Evolutionary conservation across 2,329 filamentous ascomycete species (phyloP), one percentile per base, ranked within the genome.

Genomic region (Cryoendolithus antarcticus): DNA sequence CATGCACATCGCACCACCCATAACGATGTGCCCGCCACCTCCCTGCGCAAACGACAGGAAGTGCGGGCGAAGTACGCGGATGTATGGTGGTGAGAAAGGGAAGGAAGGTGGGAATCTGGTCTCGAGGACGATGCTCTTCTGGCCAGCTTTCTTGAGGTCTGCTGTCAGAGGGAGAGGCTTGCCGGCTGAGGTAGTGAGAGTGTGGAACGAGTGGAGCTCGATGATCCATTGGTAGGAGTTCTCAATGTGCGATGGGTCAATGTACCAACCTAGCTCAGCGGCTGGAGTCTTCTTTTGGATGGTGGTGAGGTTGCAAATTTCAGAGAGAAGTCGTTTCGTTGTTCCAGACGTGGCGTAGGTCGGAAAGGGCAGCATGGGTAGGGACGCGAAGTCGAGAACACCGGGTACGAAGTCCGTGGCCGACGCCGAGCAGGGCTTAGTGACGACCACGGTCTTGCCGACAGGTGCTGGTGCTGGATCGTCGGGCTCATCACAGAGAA

Each of bases 151-250:
- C 56, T 78, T 75, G 75, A 94, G 85, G 53, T 94, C 86, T 38
- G 71, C 55, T 0, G 82, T 78, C 1, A 95, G 66, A 1, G 82
- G 83, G 0, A 91, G 67, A 9, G 44, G 47, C 21, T 46, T 43
- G 39, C 46, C 46, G 11, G 49, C 44, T 19, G 15, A 19, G 40
- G 48, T 38, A 30, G 50, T 44, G 41, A 58, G 53, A 6, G 47
- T 50, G 1, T 63, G 57, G 52, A 94, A 93, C 32, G 80, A 84
- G 57, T 94, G 88, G 1, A 95, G 65, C 57, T 94, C 83, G 4
- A 93, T 77, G 42, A 93, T 86, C 86, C 86, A 93, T 53, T 93
- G 86, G 53, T 91, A 94, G 45, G 86, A 69, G 52, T 88, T 93
- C 13, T 65, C 71, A 30, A 88, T 65, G 36, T 74, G 71, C 4